Base-by-base conservation (phyloP, 83 land plant species). In the Thuja plicata region DNA sequence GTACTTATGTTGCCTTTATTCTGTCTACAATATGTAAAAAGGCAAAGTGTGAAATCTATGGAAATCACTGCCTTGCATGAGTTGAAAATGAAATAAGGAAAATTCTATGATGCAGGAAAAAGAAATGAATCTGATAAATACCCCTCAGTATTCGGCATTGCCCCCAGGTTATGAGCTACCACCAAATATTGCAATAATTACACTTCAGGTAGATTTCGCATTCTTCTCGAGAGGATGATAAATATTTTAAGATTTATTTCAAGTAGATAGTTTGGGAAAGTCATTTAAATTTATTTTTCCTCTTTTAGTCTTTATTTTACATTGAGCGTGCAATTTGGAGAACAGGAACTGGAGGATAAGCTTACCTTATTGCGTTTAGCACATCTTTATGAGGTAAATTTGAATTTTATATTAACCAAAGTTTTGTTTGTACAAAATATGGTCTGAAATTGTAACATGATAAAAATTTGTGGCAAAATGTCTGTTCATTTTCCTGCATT, bases 131-230 rank as follows among this genome's bases (percentile, higher is more conserved):
- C 86, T 52, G 40, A 84, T 84, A 52, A 84, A 84, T 52, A 84
- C 41, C 34, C 86, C 86, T 16, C 86, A 30, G 32, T 84, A 84
- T 84, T 84, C 86, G 1, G 86, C 86, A 32, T 50, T 84, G 40
- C 24, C 62, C 11, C 2, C 86, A 16, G 86, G 86, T 60, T 84
- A 84, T 34, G 86, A 84, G 54, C 38, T 84, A 84, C 86, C 86
- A 84, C 62, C 86, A 50, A 84, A 84, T 52, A 52, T 84, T 84
- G 86, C 86, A 84, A 84, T 84, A 19, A 84, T 84, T 84, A 84
- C 86, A 84, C 86, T 84, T 50, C 57, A 84, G 86, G 86, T 84
- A 52, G 34, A 34, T 32, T 84, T 54, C 0, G 32, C 86, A 32
- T 52, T 84, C 6, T 83, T 83, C 52, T 84, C 1, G n/a, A 12